Evolutionary conservation across 495 filamentous ascomycete species (phyloP), one percentile per base, ranked within the genome.

Genomic region (Trichoderma parareesei): DNA sequence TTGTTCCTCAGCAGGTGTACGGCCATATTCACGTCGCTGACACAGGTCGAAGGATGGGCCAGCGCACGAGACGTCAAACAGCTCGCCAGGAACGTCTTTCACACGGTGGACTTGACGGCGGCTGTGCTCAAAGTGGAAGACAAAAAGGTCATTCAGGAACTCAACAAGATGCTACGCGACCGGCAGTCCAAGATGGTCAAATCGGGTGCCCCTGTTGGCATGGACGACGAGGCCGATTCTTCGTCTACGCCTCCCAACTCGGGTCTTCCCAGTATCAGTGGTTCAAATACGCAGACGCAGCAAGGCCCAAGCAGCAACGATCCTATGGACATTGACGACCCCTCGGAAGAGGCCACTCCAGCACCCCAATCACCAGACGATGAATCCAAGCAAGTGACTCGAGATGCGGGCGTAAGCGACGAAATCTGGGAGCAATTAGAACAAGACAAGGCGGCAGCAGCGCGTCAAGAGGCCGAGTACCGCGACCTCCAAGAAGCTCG

Each of bases 21-120:
- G 1, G 43, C 70, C 5, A 66, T 68, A 0, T 82, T 90, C 62
- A 40, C 69, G 2, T 66, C 55, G 1, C 72, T 89, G 2, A 68
- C 81, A 0, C 64, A 65, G 3, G 79, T 82, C 3, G 64, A 76
- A n/a, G 78, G 76, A 14, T 92, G 88, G 87, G 88, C 79, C 4
- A 92, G 88, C 68, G 88, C 85, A 0, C 75, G 88, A 9, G 89
- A 91, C 63, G 78, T 92, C 0, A 73, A 84, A 44, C 83, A 79
- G 0, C 49, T 91, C 1, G 80, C 75, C 0, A 87, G 84, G 65
- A 70, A 53, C 0, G 79, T 89, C 14, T 83, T 81, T 65, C 68
- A 75, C n/a, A 48, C 61, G 67, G 44, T 73, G 72, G 33, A 70
- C 68, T 2, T 71, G 70, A 0, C 49, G 71, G 0, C 60, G 69